Percentiles rank a stretch among this genome's conserved stretches.
Evolutionary conservation across 164 flowering plant genomes (phyloP).

Genomic region (Echeveria elegans): DNA sequence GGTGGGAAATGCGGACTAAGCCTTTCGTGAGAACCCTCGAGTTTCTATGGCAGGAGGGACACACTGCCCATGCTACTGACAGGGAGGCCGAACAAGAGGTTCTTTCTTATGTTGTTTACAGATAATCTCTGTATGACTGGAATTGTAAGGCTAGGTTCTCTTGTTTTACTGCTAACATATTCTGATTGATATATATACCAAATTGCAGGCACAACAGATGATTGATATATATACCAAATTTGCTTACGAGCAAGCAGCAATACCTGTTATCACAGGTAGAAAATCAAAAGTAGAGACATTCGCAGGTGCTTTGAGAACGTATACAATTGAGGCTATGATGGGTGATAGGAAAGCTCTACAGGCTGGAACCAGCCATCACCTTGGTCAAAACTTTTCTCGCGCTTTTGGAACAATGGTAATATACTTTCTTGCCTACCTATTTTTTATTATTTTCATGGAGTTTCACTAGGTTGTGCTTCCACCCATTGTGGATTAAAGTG

Average conservation of each 20-base stretch:
- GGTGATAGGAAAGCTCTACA: slow-evolving; percentile 93
- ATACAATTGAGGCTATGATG: slow-evolving; percentile 99
- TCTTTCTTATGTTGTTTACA: neutral
- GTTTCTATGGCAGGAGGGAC: slow-evolving; percentile 99
- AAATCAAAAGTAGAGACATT: slow-evolving; percentile 92
- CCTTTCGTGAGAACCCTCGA: slow-evolving; percentile 96
- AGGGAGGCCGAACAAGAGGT: slow-evolving; percentile 99
- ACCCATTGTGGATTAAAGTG: neutral
- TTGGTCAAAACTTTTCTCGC: slow-evolving; percentile 93
- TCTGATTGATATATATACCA: slow-evolving; percentile 19
- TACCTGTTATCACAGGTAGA: slow-evolving; percentile 90
- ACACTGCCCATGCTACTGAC: slow-evolving; percentile 87
- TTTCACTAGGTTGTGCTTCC: neutral
- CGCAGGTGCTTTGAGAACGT: slow-evolving; percentile 88
- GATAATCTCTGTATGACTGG: neutral
- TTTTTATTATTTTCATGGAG: neutral
- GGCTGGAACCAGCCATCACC: slow-evolving; percentile 98
- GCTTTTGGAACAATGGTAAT: slow-evolving; percentile 89
- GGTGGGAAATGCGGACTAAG: slow-evolving; percentile 99
- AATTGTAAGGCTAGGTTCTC: neutral
- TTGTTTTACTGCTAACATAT: neutral
- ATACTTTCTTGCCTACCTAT: neutral
- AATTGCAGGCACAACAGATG: slow-evolving; percentile 87
- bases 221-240: slow-evolving; percentile 79
- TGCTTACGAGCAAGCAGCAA: slow-evolving; percentile 94